Evolutionary conservation across 352 stramenopile species (phyloP).

Genomic region (Phytophthora capsici): DNA sequence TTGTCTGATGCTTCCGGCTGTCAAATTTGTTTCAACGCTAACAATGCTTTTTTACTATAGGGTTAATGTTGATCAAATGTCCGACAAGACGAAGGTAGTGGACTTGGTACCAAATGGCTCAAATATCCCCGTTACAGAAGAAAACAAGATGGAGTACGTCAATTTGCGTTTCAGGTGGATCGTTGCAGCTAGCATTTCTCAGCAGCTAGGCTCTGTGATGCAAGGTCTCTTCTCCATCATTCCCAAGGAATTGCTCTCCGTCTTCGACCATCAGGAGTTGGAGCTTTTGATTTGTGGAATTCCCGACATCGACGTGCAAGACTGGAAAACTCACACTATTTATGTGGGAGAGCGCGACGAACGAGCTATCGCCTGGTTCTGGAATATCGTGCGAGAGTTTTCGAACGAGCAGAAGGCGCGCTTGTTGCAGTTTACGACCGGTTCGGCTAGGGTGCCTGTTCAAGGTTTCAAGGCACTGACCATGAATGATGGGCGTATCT

Average conservation of each 20-base stretch:
- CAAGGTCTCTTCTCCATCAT: slow-evolving; percentile 98
- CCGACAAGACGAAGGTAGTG: slow-evolving; percentile 85
- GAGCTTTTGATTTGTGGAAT: slow-evolving; percentile 98
- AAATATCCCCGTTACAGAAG: slow-evolving; percentile 95
- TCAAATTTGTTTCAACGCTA: slow-evolving; percentile 2
- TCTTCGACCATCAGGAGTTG: slow-evolving; percentile 98
- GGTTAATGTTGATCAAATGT: slow-evolving; percentile 76
- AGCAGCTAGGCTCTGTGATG: slow-evolving; percentile 94
- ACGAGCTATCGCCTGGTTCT: slow-evolving; percentile 97
- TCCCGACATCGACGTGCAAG: slow-evolving; percentile 96
- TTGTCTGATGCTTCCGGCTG: neutral
- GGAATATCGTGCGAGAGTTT: slow-evolving; percentile 95
- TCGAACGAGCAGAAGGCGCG: slow-evolving; percentile 95
- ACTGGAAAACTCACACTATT: slow-evolving; percentile 97
- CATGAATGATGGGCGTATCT: slow-evolving; percentile 90
- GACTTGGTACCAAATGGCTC: slow-evolving; percentile 96
- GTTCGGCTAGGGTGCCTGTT: slow-evolving; percentile 94
- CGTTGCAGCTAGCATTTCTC: slow-evolving; percentile 77
- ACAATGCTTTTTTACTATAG: slow-evolving; percentile 35
- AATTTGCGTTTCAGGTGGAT: slow-evolving; percentile 91
- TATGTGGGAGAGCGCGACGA: slow-evolving; percentile 90
- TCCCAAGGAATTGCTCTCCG: slow-evolving; percentile 91
- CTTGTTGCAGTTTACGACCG: slow-evolving; percentile 98
- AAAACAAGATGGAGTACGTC: slow-evolving; percentile 98
- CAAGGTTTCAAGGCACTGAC: slow-evolving; percentile 89